phyloP scores from a whole-genome alignment of 768 basidiomycete genomes.

The Gloeostereum incarnatum region DNA sequence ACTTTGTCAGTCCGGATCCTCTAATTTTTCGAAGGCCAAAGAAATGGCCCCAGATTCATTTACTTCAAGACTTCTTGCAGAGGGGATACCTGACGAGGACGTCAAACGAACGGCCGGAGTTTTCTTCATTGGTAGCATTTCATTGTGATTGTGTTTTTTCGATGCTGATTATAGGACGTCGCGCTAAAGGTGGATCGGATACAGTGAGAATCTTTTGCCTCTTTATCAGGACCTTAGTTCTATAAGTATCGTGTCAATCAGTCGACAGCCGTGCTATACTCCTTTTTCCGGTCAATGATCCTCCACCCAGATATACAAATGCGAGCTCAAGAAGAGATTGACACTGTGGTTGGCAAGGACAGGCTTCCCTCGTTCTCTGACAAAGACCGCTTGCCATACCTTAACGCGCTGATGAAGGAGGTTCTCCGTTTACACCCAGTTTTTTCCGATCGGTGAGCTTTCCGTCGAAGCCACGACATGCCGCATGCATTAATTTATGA shows the following conservation, averaged over 20 bases:
- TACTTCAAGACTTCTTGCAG: conserved; percentile 4
- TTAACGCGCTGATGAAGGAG: conserved; percentile 10
- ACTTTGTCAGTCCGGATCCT: background rate
- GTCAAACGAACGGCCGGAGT: conserved; percentile 12
- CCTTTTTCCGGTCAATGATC: conserved; percentile 11
- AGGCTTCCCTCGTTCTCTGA: conserved; percentile 12
- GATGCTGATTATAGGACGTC: conserved; percentile 1
- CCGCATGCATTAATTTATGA: background rate
- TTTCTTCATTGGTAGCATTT: too few species aligned
- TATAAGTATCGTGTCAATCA: background rate
- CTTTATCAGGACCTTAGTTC: background rate
- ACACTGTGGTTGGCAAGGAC: conserved; percentile 9
- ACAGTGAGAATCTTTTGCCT: conserved; percentile 6
- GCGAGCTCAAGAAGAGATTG: conserved; percentile 12
- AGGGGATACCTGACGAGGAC: conserved; percentile 12
- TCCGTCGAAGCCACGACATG: background rate
- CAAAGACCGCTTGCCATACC: conserved; percentile 8
- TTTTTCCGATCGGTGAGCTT: conserved; percentile 10
- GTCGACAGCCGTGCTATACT: conserved; percentile 10
- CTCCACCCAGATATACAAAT: conserved; percentile 10
- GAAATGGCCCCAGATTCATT: conserved; percentile 10
- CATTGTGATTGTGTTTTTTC: conserved; percentile 1
- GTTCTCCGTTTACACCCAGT: conserved; percentile 9
- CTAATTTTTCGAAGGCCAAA: background rate
- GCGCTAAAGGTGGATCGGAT: conserved; percentile 4